Conservation (phyloP, 2,329 filamentous ascomycete genomes). For the Aspergillus cejpii region DNA sequence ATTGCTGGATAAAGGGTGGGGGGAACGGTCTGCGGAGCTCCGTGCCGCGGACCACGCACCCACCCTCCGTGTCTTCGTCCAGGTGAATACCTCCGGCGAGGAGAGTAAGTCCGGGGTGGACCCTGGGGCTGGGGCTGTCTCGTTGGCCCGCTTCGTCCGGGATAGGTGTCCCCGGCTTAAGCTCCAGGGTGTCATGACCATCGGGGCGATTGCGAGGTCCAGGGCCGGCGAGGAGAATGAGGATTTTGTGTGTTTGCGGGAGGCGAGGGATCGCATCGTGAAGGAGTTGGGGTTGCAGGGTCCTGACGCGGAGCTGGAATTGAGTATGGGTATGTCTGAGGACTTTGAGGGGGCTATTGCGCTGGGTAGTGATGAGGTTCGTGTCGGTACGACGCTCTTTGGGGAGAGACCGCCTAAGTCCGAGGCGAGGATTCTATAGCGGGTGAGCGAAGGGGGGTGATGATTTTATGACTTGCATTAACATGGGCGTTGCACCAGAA, state of each 20-base stretch:
- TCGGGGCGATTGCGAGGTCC: constrained; percentile 85
- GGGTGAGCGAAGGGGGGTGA: constrained; percentile 7
- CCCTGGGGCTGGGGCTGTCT: constrained; percentile 53
- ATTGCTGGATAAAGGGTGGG: constrained; percentile 69
- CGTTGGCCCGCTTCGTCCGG: constrained; percentile 63
- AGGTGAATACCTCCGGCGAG: constrained; percentile 93
- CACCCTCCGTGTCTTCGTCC: constrained; percentile 68
- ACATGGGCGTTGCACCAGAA: neutral
- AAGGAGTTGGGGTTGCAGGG: constrained; percentile 51
- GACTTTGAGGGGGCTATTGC: constrained; percentile 86
- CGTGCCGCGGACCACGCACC: constrained; percentile 34
- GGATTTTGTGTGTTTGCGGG: constrained; percentile 66
- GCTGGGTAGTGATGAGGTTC: constrained; percentile 80
- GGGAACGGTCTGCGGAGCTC: constrained; percentile 42
- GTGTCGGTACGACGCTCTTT: constrained; percentile 91
- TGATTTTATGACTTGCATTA: constrained; percentile 14
- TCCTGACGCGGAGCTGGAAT: constrained; percentile 56
- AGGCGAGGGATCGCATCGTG: constrained; percentile 65
- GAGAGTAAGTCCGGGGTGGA: constrained; percentile 73
- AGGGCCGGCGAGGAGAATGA: constrained; percentile 77
- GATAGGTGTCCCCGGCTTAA: constrained; percentile 65
- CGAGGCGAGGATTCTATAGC: constrained; percentile 61
- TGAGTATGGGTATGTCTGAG: constrained; percentile 98
- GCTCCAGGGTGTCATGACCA: constrained; percentile 88
- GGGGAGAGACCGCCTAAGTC: constrained; percentile 71